Evolutionary conservation across 1,284 basidiomycete species (phyloP), one percentile per base, ranked within the genome.

Genomic region (Stygiomarasmius scandens): DNA sequence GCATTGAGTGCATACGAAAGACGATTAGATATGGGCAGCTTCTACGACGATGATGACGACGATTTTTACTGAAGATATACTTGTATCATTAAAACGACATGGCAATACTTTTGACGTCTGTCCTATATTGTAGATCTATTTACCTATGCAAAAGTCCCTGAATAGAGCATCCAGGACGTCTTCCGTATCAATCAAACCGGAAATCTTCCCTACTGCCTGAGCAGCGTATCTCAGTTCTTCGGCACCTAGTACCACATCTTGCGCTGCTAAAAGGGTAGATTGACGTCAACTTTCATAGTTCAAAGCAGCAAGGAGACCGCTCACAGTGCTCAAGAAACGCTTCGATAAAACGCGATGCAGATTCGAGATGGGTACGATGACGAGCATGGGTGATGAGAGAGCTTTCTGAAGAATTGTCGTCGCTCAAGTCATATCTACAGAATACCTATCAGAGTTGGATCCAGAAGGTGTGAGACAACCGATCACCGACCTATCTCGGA

Each of bases 181-280:
- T 65, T 96, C 89, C 27, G 87, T 81, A 52, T 86, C 83, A 59
- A 92, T 83, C 23, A 79, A 68, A 1, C 93, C 93, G 3, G 89
- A 88, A 16, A 95, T 83, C 58, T 85, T 85, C 1, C 92, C 93
- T n/a, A 96, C 79, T 5, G 90, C 85, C 56, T 83, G 81, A 0
- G 90, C 87, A 2, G 93, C 93, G 67, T 93, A 92, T 20, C 93
- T 83, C 36, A 96, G 76, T 67, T 94, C 92, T 69, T 96, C 94
- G 0, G 92, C 92, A 2, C 84, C 91, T 10, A 92, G 70, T 1
- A 95, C 91, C 3, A 94, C 74, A 58, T 93, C 88, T 48, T 80
- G 75, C 2, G 75, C 61, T 23, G 73, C 77, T 82, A 43, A 51
- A 55, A 55, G 58, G 54, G 45, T 56, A 24, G 36, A 55, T 22